Evolutionary conservation across 2,329 filamentous ascomycete species (phyloP).

Genomic region (Pseudonectria foliicola): DNA sequence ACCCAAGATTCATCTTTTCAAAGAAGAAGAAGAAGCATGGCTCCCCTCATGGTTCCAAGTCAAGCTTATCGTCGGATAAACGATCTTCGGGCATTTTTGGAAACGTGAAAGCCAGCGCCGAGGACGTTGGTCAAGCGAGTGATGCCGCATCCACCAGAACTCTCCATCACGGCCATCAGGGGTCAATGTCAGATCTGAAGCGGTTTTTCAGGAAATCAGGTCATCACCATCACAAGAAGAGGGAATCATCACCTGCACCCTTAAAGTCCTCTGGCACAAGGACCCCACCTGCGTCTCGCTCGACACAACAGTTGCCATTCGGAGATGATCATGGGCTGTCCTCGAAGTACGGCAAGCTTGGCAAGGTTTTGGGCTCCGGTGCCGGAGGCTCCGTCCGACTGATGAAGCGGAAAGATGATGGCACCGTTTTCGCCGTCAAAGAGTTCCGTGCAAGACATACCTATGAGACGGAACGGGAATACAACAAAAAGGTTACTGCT

Average conservation of each 20-base stretch:
- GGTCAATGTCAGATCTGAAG: constrained; percentile 91
- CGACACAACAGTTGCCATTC: constrained; percentile 68
- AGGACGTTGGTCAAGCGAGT: constrained; percentile 20
- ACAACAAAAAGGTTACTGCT: constrained; percentile 95
- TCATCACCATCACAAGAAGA: constrained; percentile 64
- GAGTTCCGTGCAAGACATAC: constrained; percentile 88
- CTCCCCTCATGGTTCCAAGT: constrained; percentile 46
- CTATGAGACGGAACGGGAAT: constrained; percentile 91
- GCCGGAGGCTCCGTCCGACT: constrained; percentile 90
- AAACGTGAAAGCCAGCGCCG: constrained; percentile 29
- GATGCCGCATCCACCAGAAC: constrained; percentile 19
- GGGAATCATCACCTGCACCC: constrained; percentile 56
- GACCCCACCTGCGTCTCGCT: constrained; percentile 39
- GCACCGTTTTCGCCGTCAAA: constrained; percentile 93
- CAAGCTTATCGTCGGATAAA: constrained; percentile 48
- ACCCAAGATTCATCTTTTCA: constrained; percentile 79
- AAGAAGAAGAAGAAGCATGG: constrained; percentile 63
- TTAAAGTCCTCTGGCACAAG: constrained; percentile 42
- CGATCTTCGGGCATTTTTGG: constrained; percentile 38
- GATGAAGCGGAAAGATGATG: constrained; percentile 89
- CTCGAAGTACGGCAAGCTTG: constrained; percentile 92
- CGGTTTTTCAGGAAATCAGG: constrained; percentile 86
- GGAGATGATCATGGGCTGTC: constrained; percentile 86
- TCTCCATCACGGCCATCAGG: constrained; percentile 37
- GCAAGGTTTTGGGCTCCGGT: constrained; percentile 86